These are phyloP conservation scores for Oropetium thomaeum DNA, from an alignment of 176 grass and related monocot genomes.

Conservation along the genomic window DNA sequence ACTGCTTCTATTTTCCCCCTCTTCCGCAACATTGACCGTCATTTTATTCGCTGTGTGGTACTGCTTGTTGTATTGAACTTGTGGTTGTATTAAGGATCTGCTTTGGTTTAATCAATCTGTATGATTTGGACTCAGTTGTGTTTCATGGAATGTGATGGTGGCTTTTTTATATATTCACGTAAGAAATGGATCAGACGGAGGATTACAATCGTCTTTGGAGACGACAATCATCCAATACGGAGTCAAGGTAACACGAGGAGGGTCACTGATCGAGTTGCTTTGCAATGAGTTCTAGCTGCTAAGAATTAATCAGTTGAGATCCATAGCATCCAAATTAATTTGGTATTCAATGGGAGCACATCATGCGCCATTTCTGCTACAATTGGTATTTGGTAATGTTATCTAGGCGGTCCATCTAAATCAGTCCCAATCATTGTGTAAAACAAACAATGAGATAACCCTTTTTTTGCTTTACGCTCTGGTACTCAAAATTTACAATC, in stretches of 20 bases:
- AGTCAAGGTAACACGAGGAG: not conserved
- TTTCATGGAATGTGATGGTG: not conserved
- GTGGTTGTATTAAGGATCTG: not conserved
- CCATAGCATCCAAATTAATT: too few species aligned
- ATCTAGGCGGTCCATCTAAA: too few species aligned
- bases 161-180: too few species aligned
- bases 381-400: too few species aligned
- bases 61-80: not conserved
- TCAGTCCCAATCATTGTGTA: too few species aligned
- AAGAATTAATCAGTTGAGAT: not conserved
- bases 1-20: not conserved
- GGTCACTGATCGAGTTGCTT: not conserved
- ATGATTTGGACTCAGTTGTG: not conserved
- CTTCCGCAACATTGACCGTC: not conserved
- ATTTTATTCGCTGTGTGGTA: not conserved
- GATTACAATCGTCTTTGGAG: too few species aligned
- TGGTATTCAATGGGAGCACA: too few species aligned
- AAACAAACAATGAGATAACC: too few species aligned
- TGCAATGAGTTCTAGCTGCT: not conserved
- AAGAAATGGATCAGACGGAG: too few species aligned
- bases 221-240: not conserved
- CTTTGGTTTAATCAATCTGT: not conserved
- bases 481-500: too few species aligned
- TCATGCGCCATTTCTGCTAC: too few species aligned
- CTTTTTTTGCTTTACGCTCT: too few species aligned